Evolutionary conservation across 2,329 filamentous ascomycete genomes (phyloP).

Genomic region (Pestalotiopsis sp.): DNA sequence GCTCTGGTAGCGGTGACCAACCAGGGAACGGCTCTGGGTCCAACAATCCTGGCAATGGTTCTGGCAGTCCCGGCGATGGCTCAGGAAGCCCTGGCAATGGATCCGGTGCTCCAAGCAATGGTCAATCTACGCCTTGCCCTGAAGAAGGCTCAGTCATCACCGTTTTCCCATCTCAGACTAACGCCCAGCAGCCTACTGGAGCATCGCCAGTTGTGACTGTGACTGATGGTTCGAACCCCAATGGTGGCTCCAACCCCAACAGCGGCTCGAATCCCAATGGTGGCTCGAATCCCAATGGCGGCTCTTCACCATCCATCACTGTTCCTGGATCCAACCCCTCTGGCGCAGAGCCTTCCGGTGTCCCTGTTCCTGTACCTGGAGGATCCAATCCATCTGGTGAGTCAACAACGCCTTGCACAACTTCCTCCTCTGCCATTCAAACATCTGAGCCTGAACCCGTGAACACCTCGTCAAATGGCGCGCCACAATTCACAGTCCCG

Average conservation of each 20-base stretch:
- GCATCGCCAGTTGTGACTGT: neutral
- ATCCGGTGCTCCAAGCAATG: slow-evolving; percentile 11
- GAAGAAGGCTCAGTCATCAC: slow-evolving; percentile 7
- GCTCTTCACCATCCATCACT: neutral
- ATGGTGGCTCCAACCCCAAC: neutral
- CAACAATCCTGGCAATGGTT: slow-evolving; percentile 1
- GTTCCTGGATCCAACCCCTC: slow-evolving; percentile 1
- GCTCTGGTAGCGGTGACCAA: slow-evolving; percentile 8
- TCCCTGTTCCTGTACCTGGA: slow-evolving; percentile 1
- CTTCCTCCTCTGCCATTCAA: slow-evolving; percentile 19
- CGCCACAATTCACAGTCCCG: slow-evolving; percentile 27
- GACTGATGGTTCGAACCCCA: neutral
- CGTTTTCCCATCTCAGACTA: slow-evolving; percentile 7
- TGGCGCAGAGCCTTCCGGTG: neutral
- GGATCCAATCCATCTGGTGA: slow-evolving; percentile 7
- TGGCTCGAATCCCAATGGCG: neutral
- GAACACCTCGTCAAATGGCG: slow-evolving; percentile 20
- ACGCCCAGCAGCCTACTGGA: slow-evolving; percentile 1
- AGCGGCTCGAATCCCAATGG: neutral
- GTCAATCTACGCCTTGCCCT: slow-evolving; percentile 9
- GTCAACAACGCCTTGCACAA: slow-evolving; percentile 20
- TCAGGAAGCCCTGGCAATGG: slow-evolving; percentile 13
- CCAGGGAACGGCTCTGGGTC: slow-evolving; percentile 9
- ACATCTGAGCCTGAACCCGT: slow-evolving; percentile 19
- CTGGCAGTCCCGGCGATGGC: slow-evolving; percentile 18